A percentile compares a stretch with the other conserved stretches of the same genome.
phyloP scores from a whole-genome alignment of 108 stramenopile genomes.

The Cyclotella cryptica region DNA sequence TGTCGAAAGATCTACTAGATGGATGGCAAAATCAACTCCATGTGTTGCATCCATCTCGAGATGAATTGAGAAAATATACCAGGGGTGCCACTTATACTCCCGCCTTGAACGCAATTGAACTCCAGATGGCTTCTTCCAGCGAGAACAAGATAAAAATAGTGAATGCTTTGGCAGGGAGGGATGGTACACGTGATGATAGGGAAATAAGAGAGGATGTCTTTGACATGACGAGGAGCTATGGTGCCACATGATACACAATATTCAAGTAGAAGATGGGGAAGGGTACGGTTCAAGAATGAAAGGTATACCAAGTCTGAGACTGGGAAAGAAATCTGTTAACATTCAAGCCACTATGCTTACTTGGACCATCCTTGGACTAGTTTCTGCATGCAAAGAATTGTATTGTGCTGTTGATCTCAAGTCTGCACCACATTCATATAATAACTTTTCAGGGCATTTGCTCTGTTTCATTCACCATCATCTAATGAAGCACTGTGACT shows the following conservation, averaged over 20 bases:
- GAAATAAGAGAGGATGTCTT: too few species aligned
- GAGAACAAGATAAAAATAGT: background rate
- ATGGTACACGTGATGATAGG: background rate
- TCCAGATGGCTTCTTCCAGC: background rate
- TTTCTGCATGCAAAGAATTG: background rate
- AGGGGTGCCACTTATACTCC: slow-evolving; percentile 10
- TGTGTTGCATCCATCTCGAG: background rate
- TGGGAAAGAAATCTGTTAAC: background rate
- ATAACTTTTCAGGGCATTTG: background rate
- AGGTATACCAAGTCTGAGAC: background rate
- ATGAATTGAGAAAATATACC: background rate
- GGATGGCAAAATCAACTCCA: background rate
- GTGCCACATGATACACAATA: background rate
- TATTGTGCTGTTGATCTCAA: background rate
- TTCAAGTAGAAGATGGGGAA: slow-evolving; percentile 5
- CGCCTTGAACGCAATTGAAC: background rate
- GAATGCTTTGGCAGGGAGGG: background rate
- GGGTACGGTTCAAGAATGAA: slow-evolving; percentile 5
- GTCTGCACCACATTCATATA: background rate
- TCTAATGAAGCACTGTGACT: too few species aligned
- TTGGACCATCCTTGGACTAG: background rate
- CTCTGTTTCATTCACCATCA: slow-evolving; percentile 1
- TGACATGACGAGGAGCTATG: background rate
- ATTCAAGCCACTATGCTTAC: background rate
- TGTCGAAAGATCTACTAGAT: background rate